A percentile compares a stretch with the other conserved stretches of the same genome.
phyloP scores from a whole-genome alignment of 176 grass and related monocot species.

The Avena sativa region DNA sequence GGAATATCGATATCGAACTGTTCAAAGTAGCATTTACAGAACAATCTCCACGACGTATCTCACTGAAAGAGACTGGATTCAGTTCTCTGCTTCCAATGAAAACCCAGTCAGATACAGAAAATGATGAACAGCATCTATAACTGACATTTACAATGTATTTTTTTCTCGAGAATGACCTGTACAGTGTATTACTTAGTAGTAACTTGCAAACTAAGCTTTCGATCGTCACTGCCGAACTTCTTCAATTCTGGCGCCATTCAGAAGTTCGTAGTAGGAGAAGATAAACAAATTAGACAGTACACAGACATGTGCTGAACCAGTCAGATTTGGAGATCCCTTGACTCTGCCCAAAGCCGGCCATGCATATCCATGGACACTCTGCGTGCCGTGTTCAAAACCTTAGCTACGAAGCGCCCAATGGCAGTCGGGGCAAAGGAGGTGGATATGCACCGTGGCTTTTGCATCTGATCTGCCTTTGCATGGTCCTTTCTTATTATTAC shows the following conservation, averaged over 20 bases:
- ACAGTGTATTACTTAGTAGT: neutral
- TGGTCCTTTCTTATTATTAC: neutral
- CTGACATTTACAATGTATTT: no score
- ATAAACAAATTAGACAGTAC: neutral
- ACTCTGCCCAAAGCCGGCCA: constrained; percentile 14
- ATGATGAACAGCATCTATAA: no score
- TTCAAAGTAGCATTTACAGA: neutral
- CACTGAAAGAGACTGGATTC: constrained; percentile 38
- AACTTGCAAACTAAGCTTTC: constrained; percentile 38
- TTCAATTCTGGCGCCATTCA: neutral
- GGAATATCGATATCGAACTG: neutral
- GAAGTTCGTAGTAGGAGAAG: neutral
- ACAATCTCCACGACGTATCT: constrained; percentile 4
- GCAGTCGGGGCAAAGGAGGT: constrained; percentile 7
- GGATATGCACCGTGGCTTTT: constrained; percentile 32
- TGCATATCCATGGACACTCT: neutral
- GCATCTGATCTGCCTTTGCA: constrained; percentile 13
- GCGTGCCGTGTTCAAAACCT: constrained; percentile 17
- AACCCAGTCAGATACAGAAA: neutral
- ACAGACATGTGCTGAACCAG: neutral
- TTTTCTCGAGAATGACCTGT: no score
- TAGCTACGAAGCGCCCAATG: constrained; percentile 55
- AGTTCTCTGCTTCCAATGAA: constrained; percentile 19
- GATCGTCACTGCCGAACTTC: neutral
- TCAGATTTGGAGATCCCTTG: constrained; percentile 4